Base-by-base conservation (phyloP, 2,329 filamentous ascomycete species). In the Sporothrix sp. region DNA sequence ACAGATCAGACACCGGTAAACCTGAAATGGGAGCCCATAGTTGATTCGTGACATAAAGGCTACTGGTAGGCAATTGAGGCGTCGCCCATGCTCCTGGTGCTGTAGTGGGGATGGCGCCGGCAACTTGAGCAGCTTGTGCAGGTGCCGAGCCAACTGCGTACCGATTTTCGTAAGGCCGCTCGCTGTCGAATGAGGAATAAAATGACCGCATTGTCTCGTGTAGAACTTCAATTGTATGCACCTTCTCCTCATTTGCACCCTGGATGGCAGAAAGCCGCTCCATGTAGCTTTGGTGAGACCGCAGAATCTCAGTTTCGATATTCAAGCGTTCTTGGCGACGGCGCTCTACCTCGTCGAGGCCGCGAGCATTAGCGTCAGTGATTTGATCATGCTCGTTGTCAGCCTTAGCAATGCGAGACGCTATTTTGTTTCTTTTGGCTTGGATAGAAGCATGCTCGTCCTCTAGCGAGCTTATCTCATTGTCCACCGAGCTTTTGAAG, bases 321-420 rank as follows among this genome's bases (percentile, higher is more conserved):
- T 64, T 63, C 18, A 65, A 65, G 4, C 72, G 71, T 51, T 76
- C 72, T 58, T 78, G 75, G 10, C 71, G 71, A 35, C 74, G 72
- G 9, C 76, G 74, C 58, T 81, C 79, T 50, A 79, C 82, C 61
- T 82, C 81, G 55, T 81, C 75, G 18, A 82, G 70, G 1, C 79
- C 80, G 44, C 81, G 75, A 46, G 72, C 74, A 62, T 85, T 85
- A 58, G 84, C 84, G 58, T 84, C 79, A 21, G 76, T 74, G 58
- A 89, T 81, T 58, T 81, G 81, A 51, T 81, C 79, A 58, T 85
- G 75, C 64, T 89, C 85, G 57, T 79, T 81, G 57, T 84, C 81
- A 21, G 87, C 79, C 68, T 87, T 87, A 61, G 75, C 74, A 58
- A 86, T 83, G 46, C 85, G 81, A 23, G 78, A 74, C 50, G 79